These are phyloP conservation scores for Ophiorrhiza pumila DNA, from an alignment of 257 asterid species.

Conservation along the genomic window DNA sequence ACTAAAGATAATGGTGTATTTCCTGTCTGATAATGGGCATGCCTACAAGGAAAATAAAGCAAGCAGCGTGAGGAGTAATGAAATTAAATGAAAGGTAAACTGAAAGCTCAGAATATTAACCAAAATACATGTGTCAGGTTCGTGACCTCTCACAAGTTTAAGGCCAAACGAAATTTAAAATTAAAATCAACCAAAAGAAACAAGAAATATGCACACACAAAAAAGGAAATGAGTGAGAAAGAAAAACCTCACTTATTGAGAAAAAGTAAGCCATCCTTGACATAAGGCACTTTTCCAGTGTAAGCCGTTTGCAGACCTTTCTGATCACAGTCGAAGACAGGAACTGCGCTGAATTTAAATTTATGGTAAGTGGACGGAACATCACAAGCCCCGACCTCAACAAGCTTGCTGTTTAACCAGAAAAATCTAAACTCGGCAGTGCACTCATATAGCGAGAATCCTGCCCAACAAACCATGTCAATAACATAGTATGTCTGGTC, in stretches of 20 bases:
- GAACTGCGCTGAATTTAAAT: conserved; percentile 53
- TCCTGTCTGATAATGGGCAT: conserved; percentile 91
- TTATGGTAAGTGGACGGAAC: conserved; percentile 71
- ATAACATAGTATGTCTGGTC: conserved; percentile 84
- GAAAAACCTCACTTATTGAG: conserved; percentile 63
- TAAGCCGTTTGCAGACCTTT: conserved; percentile 79
- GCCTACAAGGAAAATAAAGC: conserved; percentile 37
- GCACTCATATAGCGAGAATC: conserved; percentile 81
- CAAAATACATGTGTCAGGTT: not conserved
- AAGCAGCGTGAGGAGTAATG: not conserved
- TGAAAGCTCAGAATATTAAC: not conserved
- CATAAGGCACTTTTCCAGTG: conserved; percentile 54
- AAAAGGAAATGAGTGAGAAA: not conserved
- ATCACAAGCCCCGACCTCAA: conserved; percentile 66
- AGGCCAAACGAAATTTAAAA: not conserved
- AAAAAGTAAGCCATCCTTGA: conserved; percentile 85
- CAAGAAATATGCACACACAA: not conserved
- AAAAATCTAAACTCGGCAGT: conserved; percentile 87
- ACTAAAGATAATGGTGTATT: conserved; percentile 84
- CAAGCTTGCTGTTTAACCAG: conserved; percentile 88
- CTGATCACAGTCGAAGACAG: conserved; percentile 56
- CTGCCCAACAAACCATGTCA: conserved; percentile 94
- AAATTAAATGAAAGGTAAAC: not conserved
- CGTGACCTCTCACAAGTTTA: not conserved
- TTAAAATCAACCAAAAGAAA: not conserved